Percentiles rank a stretch among this genome's conserved stretches.
phyloP scores from a whole-genome alignment of 1,139 yeast genomes.

The Candida sojae region DNA sequence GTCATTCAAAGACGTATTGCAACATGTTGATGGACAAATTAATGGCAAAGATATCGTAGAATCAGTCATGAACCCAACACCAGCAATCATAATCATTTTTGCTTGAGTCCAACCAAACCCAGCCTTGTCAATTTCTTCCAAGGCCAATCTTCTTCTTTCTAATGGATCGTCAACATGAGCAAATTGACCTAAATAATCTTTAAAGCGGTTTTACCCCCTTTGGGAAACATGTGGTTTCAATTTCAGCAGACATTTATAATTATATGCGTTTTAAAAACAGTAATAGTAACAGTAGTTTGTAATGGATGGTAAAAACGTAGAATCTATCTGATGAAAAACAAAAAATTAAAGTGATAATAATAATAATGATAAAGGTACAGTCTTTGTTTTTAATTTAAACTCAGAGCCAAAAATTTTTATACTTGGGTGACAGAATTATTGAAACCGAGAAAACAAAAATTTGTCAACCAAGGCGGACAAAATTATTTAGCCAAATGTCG shows the following conservation, averaged over 20 bases:
- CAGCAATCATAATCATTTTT: conserved; percentile 86
- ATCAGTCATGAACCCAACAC: conserved; percentile 93
- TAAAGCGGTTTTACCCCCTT: conserved; percentile 85
- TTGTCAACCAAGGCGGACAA: too few species aligned
- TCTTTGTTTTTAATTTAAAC: too few species aligned
- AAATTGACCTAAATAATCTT: conserved; percentile 79
- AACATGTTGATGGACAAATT: conserved; percentile 78
- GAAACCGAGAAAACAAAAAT: too few species aligned
- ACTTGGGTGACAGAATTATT: too few species aligned
- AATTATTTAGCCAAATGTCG: too few species aligned
- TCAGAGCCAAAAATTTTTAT: too few species aligned
- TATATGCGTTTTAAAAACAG: not conserved
- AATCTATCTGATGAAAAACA: not conserved
- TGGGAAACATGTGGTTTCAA: conserved; percentile 8
- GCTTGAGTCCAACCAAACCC: conserved; percentile 87
- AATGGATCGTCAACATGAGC: conserved; percentile 85
- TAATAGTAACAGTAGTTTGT: not conserved
- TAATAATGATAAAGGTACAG: too few species aligned
- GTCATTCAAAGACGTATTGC: conserved; percentile 64
- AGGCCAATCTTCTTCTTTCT: conserved; percentile 86
- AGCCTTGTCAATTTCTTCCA: conserved; percentile 85
- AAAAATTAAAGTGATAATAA: not conserved
- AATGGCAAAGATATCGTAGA: conserved; percentile 87
- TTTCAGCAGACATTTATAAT: conserved; percentile 2
- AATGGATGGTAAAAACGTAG: too few species aligned